These are phyloP conservation scores for Phaffia tasmanica DNA, from an alignment of 768 basidiomycete genomes.

Conservation along the genomic window DNA sequence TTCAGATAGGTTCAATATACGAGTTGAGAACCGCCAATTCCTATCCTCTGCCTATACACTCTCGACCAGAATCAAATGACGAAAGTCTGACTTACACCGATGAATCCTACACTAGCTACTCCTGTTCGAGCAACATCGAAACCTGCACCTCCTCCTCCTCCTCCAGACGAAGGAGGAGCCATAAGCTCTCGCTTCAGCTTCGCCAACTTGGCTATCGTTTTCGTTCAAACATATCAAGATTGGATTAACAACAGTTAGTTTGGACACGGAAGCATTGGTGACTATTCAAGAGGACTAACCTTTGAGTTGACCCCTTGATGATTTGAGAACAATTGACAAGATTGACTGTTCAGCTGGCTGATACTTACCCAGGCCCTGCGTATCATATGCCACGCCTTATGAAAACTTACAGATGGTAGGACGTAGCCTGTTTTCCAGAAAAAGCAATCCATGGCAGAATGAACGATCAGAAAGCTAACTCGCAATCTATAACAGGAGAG, in stretches of 20 bases:
- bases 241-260: slow-evolving; percentile 3
- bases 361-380: no score
- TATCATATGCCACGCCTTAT: background rate
- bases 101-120: slow-evolving; percentile 65
- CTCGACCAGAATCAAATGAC: background rate
- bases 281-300: slow-evolving; percentile 26
- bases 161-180: slow-evolving; percentile 56
- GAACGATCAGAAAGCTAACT: background rate
- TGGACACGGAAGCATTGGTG: slow-evolving; percentile 2
- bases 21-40: no score
- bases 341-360: background rate
- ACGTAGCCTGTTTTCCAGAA: slow-evolving; percentile 13
- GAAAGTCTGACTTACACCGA: slow-evolving; percentile 44
- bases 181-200: slow-evolving; percentile 93
- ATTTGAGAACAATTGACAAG: slow-evolving; percentile 39
- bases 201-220: slow-evolving; percentile 68
- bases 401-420: background rate
- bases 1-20: no score
- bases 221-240: slow-evolving; percentile 6
- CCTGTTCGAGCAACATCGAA: slow-evolving; percentile 99
- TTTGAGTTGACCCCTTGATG: slow-evolving; percentile 85
- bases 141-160: slow-evolving; percentile 82
- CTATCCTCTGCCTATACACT: no score
- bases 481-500: background rate
- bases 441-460: no score